Base-by-base conservation (phyloP, 495 filamentous ascomycete species). In the Penicillium flavigenum region DNA sequence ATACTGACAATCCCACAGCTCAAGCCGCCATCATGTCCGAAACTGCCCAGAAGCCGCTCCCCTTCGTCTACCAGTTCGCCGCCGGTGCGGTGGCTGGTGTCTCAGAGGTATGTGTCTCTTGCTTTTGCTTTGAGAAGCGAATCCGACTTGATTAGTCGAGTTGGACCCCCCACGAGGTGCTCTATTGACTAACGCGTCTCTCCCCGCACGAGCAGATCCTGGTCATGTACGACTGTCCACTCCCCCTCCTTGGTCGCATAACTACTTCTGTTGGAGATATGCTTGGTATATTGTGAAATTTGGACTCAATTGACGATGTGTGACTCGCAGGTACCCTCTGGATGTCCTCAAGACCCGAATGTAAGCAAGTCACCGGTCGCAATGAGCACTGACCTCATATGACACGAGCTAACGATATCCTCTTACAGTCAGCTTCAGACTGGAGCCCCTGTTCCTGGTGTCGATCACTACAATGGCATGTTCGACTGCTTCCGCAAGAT, bases 261-360 rank as follows among this genome's bases (percentile, higher is more conserved):
- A 19, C 12, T 27, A 14, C 11, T 44, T 44, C 34, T 31, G 29
- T 41, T 52, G 17, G 17, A 54, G 34, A 45, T 29, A 48, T 31
- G 4, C 45, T 39, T 12, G 14, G n/a, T 32, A 27, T 48, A 24
- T 36, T 43, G 26, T 31, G 4, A 24, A 46, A 41, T 31, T 10
- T 14, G 24, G 14, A 45, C 9, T 5, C 27, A 60, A 56, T 54
- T 69, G 57, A 69, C 58, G 41, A 59, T 50, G 16, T 41, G 41
- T 36, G 45, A 24, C 16, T n/a, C 41, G 46, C 62, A 97, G 92
- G 94, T 98, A 98, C 80, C 94, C 94, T 64, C 80, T 98, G 66
- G 94, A 98, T 74, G 93, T 98, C 44, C 90, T 98, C 67, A 98
- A 98, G 81, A 98, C 94, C 49, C 81, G 94, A 84, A 87, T 98